Base-by-base conservation (phyloP, 2,329 filamentous ascomycete species). In the Neofusicoccum kwambonambiense region DNA sequence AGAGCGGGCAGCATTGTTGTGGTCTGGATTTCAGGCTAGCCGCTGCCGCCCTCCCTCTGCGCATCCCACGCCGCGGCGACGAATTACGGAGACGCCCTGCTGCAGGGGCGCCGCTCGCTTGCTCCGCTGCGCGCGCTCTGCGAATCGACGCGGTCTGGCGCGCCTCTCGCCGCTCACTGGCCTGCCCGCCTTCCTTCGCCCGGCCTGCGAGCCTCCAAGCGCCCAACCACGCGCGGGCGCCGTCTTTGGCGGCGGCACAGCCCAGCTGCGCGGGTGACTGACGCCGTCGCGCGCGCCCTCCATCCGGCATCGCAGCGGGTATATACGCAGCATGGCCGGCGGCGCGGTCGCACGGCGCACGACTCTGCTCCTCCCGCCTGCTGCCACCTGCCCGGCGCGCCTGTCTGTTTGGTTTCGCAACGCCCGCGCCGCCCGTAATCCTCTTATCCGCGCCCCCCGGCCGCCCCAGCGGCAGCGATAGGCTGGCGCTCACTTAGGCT, bases 51-150 rank as follows among this genome's bases (percentile, higher is more conserved):
- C 41, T 37, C 22, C 19, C 47, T 17, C 17, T 37, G 17, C 34
- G 17, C 51, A 54, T 57, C 52, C 52, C 37, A 37, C 51, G 51
- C 51, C n/a, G 51, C 35, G 54, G 37, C 41, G 54, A 31, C 58
- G 58, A 62, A 62, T 62, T 4, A 17, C 47, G 58, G 44, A 27
- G 15, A 17, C 58, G 58, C 45, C 58, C 34, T 50, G 42, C 44
- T 50, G 57, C 57, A 62, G 42, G 45, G 58, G 47, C 58, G 58
- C 58, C 44, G 34, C 58, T 62, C 58, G 58, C 58, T 19, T 62
- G 58, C 44, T 62, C 58, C 58, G 42, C 58, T 11, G 50, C 47
- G 15, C 47, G 27, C 47, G 17, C 47, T 41, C 44, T 60, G 57
- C 58, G 34, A 54, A 54, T 54, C 62, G 51, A 37, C 51, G 31